Base-by-base conservation (phyloP, 176 grass and related monocot species). In the Puccinellia tenuiflora region DNA sequence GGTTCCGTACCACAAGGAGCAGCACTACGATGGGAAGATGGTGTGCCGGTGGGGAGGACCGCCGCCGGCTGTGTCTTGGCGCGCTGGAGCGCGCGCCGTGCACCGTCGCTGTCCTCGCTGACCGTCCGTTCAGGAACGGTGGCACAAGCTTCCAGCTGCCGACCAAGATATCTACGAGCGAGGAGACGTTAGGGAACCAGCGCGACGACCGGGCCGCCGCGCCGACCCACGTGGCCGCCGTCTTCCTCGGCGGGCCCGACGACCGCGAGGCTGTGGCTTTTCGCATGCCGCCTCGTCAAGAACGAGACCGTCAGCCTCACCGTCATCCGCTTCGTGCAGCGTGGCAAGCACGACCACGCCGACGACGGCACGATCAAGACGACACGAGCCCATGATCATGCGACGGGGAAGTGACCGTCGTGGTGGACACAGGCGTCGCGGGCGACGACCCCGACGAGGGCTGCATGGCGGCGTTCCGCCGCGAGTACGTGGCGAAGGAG, bases 1-100 rank as follows among this genome's bases (percentile, higher is more conserved):
- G 17, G 3, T 89, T 3, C 87, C 87, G 0, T 89, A 85, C 82
- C 70, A 85, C 87, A 89, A 26, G 6, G 87, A 89, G 29, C 87
- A 89, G 68, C 87, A 76, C 77, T 81, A 85, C 77, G 82, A 89
- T 61, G 87, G 87, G 39, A 68, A 16, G 77, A 89, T 89, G 87
- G 9, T 81, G n/a, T 89, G 82, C 61, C 48, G 87, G 17, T 33
- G 51, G 51, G n/a, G 62, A 89, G 35, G 77, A 81, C 3, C 82
- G 77, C 22, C 31, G 22, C 17, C n/a, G 59, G 40, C 42, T 89
- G 59, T 85, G 68, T 77, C 24, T 24, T 33, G 21, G 50, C 31
- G 77, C 81, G 77, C 87, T 85, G 2, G 77, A 59, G 70, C 29
- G 30, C n/a, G 70, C 82, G 7, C 70, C 82, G 51, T 89, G 77